Evolutionary conservation across 1,284 basidiomycete genomes (phyloP), one percentile per base, ranked within the genome.

Genomic region (Heterobasidion annosum): DNA sequence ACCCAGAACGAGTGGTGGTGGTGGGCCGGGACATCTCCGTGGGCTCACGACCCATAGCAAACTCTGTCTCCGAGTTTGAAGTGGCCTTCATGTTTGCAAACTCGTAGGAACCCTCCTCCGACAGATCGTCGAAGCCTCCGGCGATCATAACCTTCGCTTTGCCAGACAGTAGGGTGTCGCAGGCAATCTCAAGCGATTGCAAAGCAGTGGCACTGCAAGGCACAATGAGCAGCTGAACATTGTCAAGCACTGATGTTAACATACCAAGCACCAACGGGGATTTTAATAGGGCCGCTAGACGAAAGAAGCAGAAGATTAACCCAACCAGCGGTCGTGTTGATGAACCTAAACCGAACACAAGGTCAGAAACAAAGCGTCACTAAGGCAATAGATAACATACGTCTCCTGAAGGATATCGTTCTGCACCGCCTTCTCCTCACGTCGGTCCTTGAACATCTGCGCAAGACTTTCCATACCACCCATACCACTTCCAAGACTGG

Each of bases 11-110:
- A 62, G 94, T 98, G 25, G 89, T 92, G 5, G 96, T 98, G 43
- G 95, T 91, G 32, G 97, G 97, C 58, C 96, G 89, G 53, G 96
- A 99, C 90, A 98, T 96, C 71, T 99, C 96, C 47, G 89, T 92
- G 33, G 96, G 96, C 71, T 99, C 96, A 63, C 97, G 93, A 59
- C 97, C 97, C 83, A 97, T 97, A 8, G 95, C 95, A 65, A 98
- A 90, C 72, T 99, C 97, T 42, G 92, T 91, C 70, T 95, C 91
- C 5, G 94, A 88, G 67, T 96, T 98, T 71, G 91, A 94, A 7
- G 97, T 99, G 6, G 97, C 97, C 73, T 98, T 97, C 97, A 99
- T 99, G 78, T 98, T 98, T 55, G 94, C 96, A 71, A 95, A 95
- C 72, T 98, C 94, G 71, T 84, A 96, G 16, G 94, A 96, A 19